A percentile compares a stretch with the other conserved stretches of the same genome.
Conservation (phyloP, 441 rosid genomes). For the Syzygium syzygioides region DNA sequence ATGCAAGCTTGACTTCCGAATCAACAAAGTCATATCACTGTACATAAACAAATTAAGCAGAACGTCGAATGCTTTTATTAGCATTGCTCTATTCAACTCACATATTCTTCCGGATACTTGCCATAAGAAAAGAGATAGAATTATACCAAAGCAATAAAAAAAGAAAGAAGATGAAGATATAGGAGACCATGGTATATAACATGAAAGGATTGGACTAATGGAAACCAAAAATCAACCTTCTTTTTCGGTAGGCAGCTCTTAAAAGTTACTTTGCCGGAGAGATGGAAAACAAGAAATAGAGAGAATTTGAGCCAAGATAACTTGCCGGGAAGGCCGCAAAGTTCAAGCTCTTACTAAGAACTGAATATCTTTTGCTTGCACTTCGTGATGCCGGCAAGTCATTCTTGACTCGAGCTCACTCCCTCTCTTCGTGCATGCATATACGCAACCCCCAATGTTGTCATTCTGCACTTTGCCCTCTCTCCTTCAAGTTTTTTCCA, state of each 20-base stretch:
- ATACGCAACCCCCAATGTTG: neutral
- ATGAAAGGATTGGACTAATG: neutral
- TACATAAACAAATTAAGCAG: neutral
- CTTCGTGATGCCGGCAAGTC: conserved; percentile 11
- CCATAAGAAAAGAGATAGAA: neutral
- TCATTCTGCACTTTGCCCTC: neutral
- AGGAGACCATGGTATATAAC: neutral
- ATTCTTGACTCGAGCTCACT: conserved; percentile 16
- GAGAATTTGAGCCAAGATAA: neutral
- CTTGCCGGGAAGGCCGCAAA: neutral
- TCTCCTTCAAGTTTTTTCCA: neutral
- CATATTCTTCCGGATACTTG: neutral
- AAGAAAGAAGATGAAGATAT: neutral
- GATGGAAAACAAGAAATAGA: neutral
- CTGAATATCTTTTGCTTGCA: neutral
- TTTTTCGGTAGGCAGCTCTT: neutral
- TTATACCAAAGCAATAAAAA: neutral
- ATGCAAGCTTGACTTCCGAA: neutral
- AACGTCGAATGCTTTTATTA: neutral
- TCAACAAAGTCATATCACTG: neutral
- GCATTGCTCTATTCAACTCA: neutral
- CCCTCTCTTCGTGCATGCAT: neutral
- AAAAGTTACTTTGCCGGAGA: neutral
- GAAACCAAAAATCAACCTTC: neutral
- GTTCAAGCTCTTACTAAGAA: neutral